Base-by-base conservation (phyloP, 2,329 filamentous ascomycete species). In the Sarocladium kiliense region DNA sequence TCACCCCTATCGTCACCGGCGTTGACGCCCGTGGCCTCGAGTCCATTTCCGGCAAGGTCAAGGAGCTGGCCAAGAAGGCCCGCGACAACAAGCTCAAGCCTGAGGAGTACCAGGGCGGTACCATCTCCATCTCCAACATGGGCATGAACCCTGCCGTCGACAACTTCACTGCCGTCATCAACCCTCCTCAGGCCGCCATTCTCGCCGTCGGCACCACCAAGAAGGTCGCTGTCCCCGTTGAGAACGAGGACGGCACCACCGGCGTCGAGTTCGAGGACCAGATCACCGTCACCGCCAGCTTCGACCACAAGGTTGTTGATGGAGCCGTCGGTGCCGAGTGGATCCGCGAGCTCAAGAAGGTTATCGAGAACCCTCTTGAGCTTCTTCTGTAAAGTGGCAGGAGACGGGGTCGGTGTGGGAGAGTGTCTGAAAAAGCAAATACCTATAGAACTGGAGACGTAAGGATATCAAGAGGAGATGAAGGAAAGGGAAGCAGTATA, bases 81-180 rank as follows among this genome's bases (percentile, higher is more conserved):
- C 86, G 91, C 59, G 94, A 97, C 65, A 89, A 90, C 77, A 99
- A 97, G 86, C 88, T 99, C 66, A 97, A 97, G 87, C 94, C 94
- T 49, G 93, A 99, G 74, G 92, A 99, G 77, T 99, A 96, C 85
- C 93, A 97, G 81, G 94, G 94, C 56, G 94, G 94, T 72, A 96
- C 91, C 71, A 96, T 99, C 77, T 97, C 93, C 74, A 97, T 99
- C 77, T 96, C 90, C 78, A 99, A 99, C 85, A 96, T 99, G 94
- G 94, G 94, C 75, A 99, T 99, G 94, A 99, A 99, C 84, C 70
- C 86, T 49, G 93, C 94, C 53, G 87, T 99, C 60, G 92, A 97
- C 77, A 85, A 92, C 72, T 99, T 99, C 78, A 97, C 94, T 54
- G 94, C 94, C 63, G 89, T 99, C 69, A 96, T 99, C 82, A 99